These are phyloP conservation scores for Starmerella kuoi DNA, from an alignment of 805 yeast genomes.

Conservation along the genomic window DNA sequence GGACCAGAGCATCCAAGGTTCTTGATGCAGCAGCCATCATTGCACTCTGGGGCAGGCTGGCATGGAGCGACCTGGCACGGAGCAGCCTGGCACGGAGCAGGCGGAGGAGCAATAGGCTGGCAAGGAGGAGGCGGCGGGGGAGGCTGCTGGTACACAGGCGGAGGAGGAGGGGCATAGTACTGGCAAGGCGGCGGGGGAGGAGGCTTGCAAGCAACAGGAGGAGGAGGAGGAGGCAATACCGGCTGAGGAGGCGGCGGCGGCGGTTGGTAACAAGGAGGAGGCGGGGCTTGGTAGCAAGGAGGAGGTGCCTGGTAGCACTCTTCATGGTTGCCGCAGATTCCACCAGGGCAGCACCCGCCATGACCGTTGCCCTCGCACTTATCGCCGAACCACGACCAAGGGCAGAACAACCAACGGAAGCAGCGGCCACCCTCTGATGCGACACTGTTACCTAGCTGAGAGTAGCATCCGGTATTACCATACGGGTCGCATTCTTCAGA, in stretches of 20 bases:
- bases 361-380: conserved; percentile 4
- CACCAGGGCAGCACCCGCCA: not conserved
- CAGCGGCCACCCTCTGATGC: conserved; percentile 7
- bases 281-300: conserved; percentile 2
- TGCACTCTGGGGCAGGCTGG: not conserved
- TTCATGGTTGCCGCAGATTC: no score
- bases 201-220: no score
- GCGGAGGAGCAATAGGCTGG: conserved; percentile 4
- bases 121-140: conserved; percentile 1
- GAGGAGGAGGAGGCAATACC: conserved; percentile 4
- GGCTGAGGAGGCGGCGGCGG: conserved; percentile 3
- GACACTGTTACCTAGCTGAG: conserved; percentile 5
- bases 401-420: conserved; percentile 10
- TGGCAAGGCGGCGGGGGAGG: no score
- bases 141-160: not conserved
- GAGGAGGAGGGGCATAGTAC: no score
- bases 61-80: no score
- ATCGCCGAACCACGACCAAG: conserved; percentile 11
- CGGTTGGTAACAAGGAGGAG: not conserved
- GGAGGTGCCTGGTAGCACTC: no score
- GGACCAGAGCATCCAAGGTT: not conserved
- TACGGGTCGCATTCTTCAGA: not conserved
- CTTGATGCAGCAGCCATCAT: not conserved
- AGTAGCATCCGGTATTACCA: conserved; percentile 5
- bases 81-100: not conserved